Evolutionary conservation across 2,329 filamentous ascomycete genomes (phyloP), one percentile per base, ranked within the genome.

Genomic region (Pseudopithomyces maydicus): DNA sequence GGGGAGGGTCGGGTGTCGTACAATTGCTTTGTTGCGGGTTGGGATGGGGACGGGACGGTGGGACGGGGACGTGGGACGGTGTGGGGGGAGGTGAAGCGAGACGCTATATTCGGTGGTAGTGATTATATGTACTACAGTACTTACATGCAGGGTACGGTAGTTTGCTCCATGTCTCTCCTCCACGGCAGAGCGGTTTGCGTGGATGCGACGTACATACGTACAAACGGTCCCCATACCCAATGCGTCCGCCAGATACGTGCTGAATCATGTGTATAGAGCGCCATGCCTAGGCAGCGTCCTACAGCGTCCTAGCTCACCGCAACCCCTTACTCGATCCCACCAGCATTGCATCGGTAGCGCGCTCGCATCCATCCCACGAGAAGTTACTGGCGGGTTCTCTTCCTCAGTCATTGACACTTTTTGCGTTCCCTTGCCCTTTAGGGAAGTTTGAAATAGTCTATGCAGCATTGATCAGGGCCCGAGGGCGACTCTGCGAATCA

Each of bases 301-400:
- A 19, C 7, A n/a, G 2, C 22, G n/a, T 10, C 44, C n/a, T 35
- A 17, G n/a, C 10, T 22, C 6, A 36, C 19, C 45, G 19, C 11
- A 22, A 6, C 15, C 23, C 14, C n/a, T 14, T 10, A 12, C 44
- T 20, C n/a, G 26, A 17, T 22, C 20, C 17, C 44, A 35, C 29
- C 12, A 20, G 6, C 20, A 2, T 26, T 11, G 23, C 32, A 20
- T n/a, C 11, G 19, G n/a, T n/a, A 36, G 14, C 14, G 26, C 26
- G 12, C n/a, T 43, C 35, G 26, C 2, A 26, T 19, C 4, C 11
- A 20, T 15, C 36, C 20, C 26, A 20, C 22, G 33, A 46, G 20
- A 48, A 43, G 47, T 43, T 15, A 56, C 49, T 52, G 54, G 48
- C 47, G 54, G 54, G 54, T 47, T 52, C 42, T 33, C 26, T 56